Conservation (phyloP, 345 rosid species). For the Citropsis articulata region DNA sequence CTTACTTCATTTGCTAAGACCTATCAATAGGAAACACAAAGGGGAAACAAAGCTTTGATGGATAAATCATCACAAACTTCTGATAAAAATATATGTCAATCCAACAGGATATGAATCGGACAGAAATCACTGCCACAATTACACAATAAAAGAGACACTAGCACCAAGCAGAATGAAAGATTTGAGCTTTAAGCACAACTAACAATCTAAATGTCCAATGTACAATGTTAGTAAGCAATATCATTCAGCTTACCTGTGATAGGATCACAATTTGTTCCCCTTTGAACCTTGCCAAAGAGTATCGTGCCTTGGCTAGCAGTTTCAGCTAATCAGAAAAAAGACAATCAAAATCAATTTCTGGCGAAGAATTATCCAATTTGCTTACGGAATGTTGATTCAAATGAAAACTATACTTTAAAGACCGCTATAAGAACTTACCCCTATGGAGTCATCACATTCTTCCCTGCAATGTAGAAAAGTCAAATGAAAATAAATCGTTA, state of each 20-base stretch:
- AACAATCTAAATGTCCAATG: not conserved
- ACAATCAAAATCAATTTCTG: slow-evolving; percentile 15
- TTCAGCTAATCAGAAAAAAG: slow-evolving; percentile 52
- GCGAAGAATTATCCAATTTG: not conserved
- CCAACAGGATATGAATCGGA: not conserved
- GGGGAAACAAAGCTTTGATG: not conserved
- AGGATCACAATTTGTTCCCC: slow-evolving; percentile 93
- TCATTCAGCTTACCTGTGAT: slow-evolving; percentile 63
- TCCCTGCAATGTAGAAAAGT: slow-evolving; percentile 43
- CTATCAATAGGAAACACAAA: slow-evolving; percentile 27
- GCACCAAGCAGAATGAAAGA: not conserved
- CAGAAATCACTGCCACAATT: not conserved
- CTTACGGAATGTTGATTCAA: not conserved
- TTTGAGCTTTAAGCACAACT: not conserved
- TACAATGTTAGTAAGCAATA: not conserved
- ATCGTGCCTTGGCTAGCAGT: slow-evolving; percentile 80
- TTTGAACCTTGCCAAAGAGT: slow-evolving; percentile 83
- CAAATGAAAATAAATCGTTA: not conserved
- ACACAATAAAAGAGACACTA: not conserved
- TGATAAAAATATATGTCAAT: not conserved
- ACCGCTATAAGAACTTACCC: slow-evolving; percentile 51
- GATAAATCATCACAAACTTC: not conserved
- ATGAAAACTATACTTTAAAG: not conserved
- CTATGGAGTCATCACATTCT: slow-evolving; percentile 80
- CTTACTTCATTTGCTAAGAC: slow-evolving; percentile 91